Base-by-base conservation (phyloP, 352 stramenopile species). In the Achlya hypogyna region DNA sequence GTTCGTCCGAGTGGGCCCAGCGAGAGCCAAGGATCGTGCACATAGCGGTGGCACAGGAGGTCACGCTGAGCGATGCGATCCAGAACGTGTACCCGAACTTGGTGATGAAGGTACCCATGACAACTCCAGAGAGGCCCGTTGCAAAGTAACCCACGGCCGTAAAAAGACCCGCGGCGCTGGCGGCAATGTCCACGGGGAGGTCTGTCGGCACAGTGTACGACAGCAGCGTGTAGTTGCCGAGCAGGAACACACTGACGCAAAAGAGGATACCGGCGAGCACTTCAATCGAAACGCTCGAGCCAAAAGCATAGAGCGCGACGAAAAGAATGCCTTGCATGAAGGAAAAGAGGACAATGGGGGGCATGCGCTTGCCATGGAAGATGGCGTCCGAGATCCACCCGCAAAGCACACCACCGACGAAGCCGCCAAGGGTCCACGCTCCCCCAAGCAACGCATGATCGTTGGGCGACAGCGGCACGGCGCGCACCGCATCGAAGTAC, bases 191-290 rank as follows among this genome's bases (percentile, higher is more conserved):
- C 53, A 82, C 78, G 42, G 82, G 79, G 27, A 91, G 66, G 70
- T 91, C 82, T 3, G 79, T 84, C 25, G 82, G 82, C 16, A 91
- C 82, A 0, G 82, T 88, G 68, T 89, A 91, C 60, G 75, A 86
- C 28, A 89, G 69, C 23, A 91, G 66, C 47, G 82, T 89, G 70
- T 88, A 88, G 71, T 88, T 91, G 29, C 82, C 82, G 4, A 91
- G 54, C 29, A 91, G 62, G 68, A 86, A 89, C 18, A 91, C 76
- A 58, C 82, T 91, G 25, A 77, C 75, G 53, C 78, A 63, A 53
- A 91, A 91, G 20, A 84, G 78, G 1, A 91, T 74, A 29, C 70
- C 64, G 29, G 78, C 80, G 10, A 91, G 73, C 52, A 75, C 69
- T 23, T 64, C 38, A 6, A 86, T 73, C 35, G 73, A 84, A 62